Evolutionary conservation across 129 eudicot genomes (phyloP), one percentile per base, ranked within the genome.

Genomic region (Calendula officinalis): DNA sequence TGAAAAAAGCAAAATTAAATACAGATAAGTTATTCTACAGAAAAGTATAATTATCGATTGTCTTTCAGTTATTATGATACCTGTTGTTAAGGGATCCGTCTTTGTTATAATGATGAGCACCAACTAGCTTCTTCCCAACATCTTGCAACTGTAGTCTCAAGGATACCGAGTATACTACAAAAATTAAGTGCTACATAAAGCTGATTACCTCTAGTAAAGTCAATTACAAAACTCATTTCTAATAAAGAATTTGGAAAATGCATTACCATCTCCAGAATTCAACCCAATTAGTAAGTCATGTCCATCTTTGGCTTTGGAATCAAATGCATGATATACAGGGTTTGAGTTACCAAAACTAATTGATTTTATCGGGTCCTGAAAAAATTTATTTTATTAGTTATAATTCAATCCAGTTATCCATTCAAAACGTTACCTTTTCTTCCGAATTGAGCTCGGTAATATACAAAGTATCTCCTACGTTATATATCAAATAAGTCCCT

Each of bases 71-170:
- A 22, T 22, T 22, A 22, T 52, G 78, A 66, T 77, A 78, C 96
- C 85, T 89, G 76, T 68, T 89, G 51, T 85, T 89, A 52, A 89
- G 70, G 42, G 90, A 32, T 47, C 96, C 96, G 74, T 85, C 96
- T 74, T 89, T 89, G 80, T 89, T 89, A 75, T 89, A 89, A 77
- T 85, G 96, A 68, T 89, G 94, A 14, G 90, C 90, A 56, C 94
- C 94, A 67, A 89, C 87, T 75, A 88, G 81, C 80, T 85, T 88
- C 83, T 88, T 88, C 43, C 92, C 92, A 58, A 75, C 79, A 77
- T 88, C 96, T 76, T 89, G 96, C 63, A 89, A 69, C 58, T 85
- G 96, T 48, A 82, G 84, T 55, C 96, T 74, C 59, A 89, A 74
- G 33, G 96, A 85, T 52, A 81, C 94, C 7, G 88, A 82, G 76